A percentile compares a stretch with the other conserved stretches of the same genome.
phyloP scores from a whole-genome alignment of 2,329 filamentous ascomycete species.

The Cordyceps militaris region DNA sequence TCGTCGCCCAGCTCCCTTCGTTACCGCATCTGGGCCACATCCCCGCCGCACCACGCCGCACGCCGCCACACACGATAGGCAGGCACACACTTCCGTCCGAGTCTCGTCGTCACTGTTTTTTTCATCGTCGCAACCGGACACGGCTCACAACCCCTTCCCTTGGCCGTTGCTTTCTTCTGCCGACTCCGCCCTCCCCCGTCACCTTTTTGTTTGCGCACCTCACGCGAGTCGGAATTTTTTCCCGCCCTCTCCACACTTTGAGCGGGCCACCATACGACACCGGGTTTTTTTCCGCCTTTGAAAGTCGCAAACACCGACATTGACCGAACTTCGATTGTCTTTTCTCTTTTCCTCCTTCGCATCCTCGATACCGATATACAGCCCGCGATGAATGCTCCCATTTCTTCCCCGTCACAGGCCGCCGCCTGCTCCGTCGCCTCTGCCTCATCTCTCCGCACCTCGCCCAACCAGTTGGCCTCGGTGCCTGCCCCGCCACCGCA shows the following conservation, averaged over 20 bases:
- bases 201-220: not conserved
- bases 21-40: too few relatives aligned
- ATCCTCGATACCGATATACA: not conserved
- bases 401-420: slow-evolving; percentile 23
- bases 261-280: not conserved
- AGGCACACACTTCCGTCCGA: not conserved
- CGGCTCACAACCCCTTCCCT: not conserved
- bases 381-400: slow-evolving; percentile 28
- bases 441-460: slow-evolving; percentile 22
- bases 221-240: not conserved
- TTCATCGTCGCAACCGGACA: not conserved
- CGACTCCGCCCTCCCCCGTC: not conserved
- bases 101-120: not conserved
- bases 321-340: not conserved
- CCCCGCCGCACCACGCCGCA: too few relatives aligned
- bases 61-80: too few relatives aligned
- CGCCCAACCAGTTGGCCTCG: slow-evolving; percentile 19
- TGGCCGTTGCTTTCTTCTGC: not conserved
- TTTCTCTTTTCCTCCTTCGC: not conserved
- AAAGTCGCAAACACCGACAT: not conserved
- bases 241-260: not conserved
- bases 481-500: slow-evolving; percentile 20
- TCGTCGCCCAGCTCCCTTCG: too few relatives aligned
- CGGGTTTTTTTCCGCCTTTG: not conserved
- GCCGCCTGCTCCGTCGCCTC: slow-evolving; percentile 24